Evolutionary conservation across 805 yeast genomes (phyloP).

Genomic region (Pichia exigua): DNA sequence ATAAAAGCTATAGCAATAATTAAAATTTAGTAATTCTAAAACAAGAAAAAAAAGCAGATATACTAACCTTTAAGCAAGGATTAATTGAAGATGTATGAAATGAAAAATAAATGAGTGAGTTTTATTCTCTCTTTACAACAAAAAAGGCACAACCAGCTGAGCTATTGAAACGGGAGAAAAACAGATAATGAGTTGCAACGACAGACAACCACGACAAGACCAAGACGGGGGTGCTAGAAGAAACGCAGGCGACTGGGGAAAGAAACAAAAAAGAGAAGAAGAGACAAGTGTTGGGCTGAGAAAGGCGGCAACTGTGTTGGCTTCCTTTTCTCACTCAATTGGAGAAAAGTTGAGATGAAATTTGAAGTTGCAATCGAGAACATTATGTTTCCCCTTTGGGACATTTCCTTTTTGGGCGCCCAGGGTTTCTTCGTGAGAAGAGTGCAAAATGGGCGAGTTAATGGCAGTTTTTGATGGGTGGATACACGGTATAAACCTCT

Average conservation of each 20-base stretch:
- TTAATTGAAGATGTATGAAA: background rate
- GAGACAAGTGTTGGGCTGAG: background rate
- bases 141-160: background rate
- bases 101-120: background rate
- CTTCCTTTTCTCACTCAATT: background rate
- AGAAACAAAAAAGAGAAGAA: background rate
- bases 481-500: no score
- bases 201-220: background rate
- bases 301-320: background rate
- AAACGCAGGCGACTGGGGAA: background rate
- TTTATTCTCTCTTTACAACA: background rate
- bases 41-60: no score
- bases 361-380: background rate
- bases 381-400: background rate
- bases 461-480: no score
- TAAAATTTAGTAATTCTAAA: background rate
- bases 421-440: background rate
- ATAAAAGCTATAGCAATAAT: background rate
- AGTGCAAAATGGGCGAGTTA: no score
- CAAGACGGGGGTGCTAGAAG: background rate
- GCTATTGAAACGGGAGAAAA: background rate
- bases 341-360: background rate
- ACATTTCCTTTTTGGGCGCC: background rate
- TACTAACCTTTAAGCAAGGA: background rate
- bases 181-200: background rate